These are phyloP conservation scores for Yamadazyma atlantica DNA, from an alignment of 1,139 yeast genomes.

Conservation along the genomic window DNA sequence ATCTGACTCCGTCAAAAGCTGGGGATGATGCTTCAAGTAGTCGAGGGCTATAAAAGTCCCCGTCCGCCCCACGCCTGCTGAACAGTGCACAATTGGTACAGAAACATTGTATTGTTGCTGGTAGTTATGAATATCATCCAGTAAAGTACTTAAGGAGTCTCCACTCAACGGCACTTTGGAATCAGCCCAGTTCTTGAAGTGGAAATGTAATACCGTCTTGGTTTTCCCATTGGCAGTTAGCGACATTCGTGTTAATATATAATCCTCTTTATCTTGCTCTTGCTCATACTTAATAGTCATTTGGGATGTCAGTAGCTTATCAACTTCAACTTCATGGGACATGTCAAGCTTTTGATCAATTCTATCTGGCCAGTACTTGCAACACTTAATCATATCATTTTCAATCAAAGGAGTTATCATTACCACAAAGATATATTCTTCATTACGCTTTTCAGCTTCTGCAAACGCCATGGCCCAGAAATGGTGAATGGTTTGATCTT, in stretches of 20 bases:
- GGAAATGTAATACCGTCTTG: constrained; percentile 50
- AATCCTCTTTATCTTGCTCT: constrained; percentile 19
- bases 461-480: constrained; percentile 86
- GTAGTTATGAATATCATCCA: constrained; percentile 22
- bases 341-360: constrained; percentile 21
- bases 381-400: constrained; percentile 61
- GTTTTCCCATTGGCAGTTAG: constrained; percentile 20
- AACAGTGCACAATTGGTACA: constrained; percentile 63
- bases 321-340: constrained; percentile 14
- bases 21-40: constrained; percentile 39
- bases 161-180: constrained; percentile 47
- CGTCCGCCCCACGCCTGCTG: constrained; percentile 85
- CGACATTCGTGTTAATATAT: constrained; percentile 28
- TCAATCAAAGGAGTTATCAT: constrained; percentile 88
- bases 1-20: constrained; percentile 20
- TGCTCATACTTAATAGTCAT: constrained; percentile 21
- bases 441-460: constrained; percentile 35
- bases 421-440: constrained; percentile 56
- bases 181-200: constrained; percentile 60
- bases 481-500: constrained; percentile 56
- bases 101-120: constrained; percentile 14
- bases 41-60: constrained; percentile 78
- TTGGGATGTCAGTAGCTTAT: too few relatives aligned
- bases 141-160: constrained; percentile 35
- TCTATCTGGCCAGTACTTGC: constrained; percentile 66